Conservation (phyloP, 805 yeast species). For the Spathaspora arborariae region DNA sequence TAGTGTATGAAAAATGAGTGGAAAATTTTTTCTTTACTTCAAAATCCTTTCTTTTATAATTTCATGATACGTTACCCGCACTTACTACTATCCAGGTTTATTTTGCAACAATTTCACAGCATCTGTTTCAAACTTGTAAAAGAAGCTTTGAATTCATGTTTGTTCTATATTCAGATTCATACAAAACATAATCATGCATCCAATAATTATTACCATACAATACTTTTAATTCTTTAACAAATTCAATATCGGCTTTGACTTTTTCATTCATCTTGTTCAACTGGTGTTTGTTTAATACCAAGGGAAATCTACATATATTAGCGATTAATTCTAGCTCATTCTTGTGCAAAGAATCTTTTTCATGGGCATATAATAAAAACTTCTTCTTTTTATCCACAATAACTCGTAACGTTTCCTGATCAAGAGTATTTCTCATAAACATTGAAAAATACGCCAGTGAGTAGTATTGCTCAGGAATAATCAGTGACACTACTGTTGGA, state of each 20-base stretch:
- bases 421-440: slow-evolving; percentile 6
- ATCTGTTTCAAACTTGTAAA: background rate
- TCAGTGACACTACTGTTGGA: slow-evolving; percentile 2
- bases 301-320: slow-evolving; percentile 1
- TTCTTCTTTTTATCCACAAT: slow-evolving; percentile 11
- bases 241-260: slow-evolving; percentile 4
- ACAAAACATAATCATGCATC: background rate
- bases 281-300: background rate
- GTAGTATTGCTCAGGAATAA: slow-evolving; percentile 2
- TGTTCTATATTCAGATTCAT: background rate
- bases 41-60: background rate
- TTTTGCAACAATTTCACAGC: background rate
- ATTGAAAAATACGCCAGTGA: background rate
- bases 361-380: slow-evolving; percentile 56
- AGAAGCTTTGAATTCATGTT: background rate
- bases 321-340: slow-evolving; percentile 28
- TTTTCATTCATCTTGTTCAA: background rate
- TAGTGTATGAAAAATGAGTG: background rate
- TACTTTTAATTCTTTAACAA: slow-evolving; percentile 1
- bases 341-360: slow-evolving; percentile 63
- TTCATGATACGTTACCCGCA: background rate
- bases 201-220: slow-evolving; percentile 1
- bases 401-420: slow-evolving; percentile 1
- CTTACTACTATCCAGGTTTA: background rate
- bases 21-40: background rate